Base-by-base conservation (phyloP, 208 protist species). In the Trypanosoma conorhini region DNA sequence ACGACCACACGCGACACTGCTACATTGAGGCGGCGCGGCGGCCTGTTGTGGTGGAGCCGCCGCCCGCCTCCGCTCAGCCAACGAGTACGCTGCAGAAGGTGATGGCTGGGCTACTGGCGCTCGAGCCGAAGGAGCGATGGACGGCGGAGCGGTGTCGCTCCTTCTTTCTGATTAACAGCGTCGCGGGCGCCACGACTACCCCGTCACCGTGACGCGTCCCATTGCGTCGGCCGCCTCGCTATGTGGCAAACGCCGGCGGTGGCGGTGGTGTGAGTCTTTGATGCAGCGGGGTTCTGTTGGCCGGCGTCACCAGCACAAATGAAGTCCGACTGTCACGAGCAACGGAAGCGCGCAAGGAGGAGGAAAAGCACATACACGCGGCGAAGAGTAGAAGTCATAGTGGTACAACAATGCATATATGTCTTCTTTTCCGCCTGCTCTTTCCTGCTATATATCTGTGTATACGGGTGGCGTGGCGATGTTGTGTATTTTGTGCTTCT, bases 1-100 rank as follows among this genome's bases (percentile, higher is more conserved):
- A 82, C 24, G 83, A 86, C 40, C 89, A 95, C 84, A 84, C 85
- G 35, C 79, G 81, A 44, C 63, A 81, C 35, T 93, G 86, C 71
- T 95, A 87, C 57, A 81, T 95, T 19, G 82, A 77, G 38, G 79
- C 82, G 24, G 87, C 89, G 24, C 51, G 42, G 28, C 82, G 65
- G 50, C 80, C 85, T 15, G 81, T 89, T 22, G 56, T 74, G 42
- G 58, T 87, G 59, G 77, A 75, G 15, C 21, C 83, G 38, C 51
- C 44, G 8, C 46, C 61, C 0, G 19, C 31, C 15, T 33, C 24
- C 21, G 61, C 63, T 26, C 55, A 42, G 40, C 33, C 40, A 26
- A 24, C 40, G 35, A 21, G 7, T 2, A 75, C 82, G 30, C 62
- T 94, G 52, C 88, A 91, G 51, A 74, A 75, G 59, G 35, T 94